Base-by-base conservation (phyloP, 768 basidiomycete species). In the Kwoniella dejecticola region DNA sequence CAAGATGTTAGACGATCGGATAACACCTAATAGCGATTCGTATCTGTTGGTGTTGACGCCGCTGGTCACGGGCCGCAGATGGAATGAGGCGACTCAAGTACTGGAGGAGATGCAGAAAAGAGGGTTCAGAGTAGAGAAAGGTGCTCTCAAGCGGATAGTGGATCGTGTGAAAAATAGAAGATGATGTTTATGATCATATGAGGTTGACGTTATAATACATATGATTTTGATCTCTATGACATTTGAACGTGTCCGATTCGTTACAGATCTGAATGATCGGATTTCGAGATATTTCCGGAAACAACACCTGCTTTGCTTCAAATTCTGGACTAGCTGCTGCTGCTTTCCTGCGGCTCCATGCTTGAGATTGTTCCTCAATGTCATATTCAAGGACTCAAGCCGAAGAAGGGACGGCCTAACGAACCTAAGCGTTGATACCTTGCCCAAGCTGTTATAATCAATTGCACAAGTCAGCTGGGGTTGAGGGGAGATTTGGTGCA, bases 31-130 rank as follows among this genome's bases (percentile, higher is more conserved):
- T 41, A 79, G 84, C 58, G 85, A 87, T 71, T 90, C 90, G 52
- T 94, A 88, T 87, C 88, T 86, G 80, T 81, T 93, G 68, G 74
- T 91, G 46, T 80, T 95, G 63, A 81, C 81, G 15, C 89, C 89
- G 30, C 74, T 94, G 66, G 74, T 84, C 60, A 76, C 77, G 33
- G 83, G 84, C 70, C 79, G 81, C 55, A 84, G 86, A 63, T 89
- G 87, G 87, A 79, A 69, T 21, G 69, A 87, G 48, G 91, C 86
- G 31, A 81, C 82, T 27, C 83, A 82, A 68, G 78, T 91, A 52
- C 83, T 88, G 30, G 75, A 79, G 56, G 87, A 88, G 55, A 87
- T 94, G 84, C 72, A 79, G 45, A 66, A 67, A 58, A 77, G 77
- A 33, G 82, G 82, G 45, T 82, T 83, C 29, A 55, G 26, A 19